A percentile compares a stretch with the other conserved stretches of the same genome.
Conservation (phyloP, 2,329 filamentous ascomycete genomes). For the Ophiobolus disseminans region DNA sequence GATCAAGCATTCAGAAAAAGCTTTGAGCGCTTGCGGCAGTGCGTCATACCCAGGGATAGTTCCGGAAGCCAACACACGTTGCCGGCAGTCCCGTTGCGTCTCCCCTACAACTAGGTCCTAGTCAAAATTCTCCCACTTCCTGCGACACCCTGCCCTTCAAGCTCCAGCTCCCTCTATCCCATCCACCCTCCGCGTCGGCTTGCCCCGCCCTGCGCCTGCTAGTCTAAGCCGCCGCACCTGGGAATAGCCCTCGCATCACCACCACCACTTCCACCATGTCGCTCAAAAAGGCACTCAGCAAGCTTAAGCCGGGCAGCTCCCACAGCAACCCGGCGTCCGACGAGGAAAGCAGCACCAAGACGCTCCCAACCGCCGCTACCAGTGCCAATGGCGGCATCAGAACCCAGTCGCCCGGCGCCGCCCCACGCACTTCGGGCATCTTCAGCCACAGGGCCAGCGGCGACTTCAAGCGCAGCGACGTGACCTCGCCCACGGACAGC, state of each 20-base stretch:
- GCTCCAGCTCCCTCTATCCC: not conserved
- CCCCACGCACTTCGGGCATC: slow-evolving; percentile 38
- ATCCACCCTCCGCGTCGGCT: slow-evolving; percentile 24
- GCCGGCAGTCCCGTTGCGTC: not conserved
- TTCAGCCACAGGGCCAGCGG: slow-evolving; percentile 40
- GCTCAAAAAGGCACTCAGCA: slow-evolving; percentile 56
- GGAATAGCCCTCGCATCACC: slow-evolving; percentile 30
- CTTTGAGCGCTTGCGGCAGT: not conserved
- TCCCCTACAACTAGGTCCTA: too few relatives aligned
- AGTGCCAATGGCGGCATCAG: slow-evolving; percentile 27
- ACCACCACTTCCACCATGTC: slow-evolving; percentile 35
- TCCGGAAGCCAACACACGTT: not conserved
- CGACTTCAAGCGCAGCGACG: slow-evolving; percentile 42
- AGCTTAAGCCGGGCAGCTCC: slow-evolving; percentile 51
- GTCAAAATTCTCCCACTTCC: too few relatives aligned
- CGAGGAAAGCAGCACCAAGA: slow-evolving; percentile 42
- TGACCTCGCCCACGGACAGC: slow-evolving; percentile 38
- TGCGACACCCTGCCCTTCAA: too few relatives aligned
- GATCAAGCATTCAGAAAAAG: not conserved
- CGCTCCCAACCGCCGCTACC: slow-evolving; percentile 35
- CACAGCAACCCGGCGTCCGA: slow-evolving; percentile 43
- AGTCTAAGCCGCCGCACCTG: slow-evolving; percentile 35
- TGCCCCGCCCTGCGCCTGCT: slow-evolving; percentile 37
- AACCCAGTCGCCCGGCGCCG: slow-evolving; percentile 26
- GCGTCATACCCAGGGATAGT: not conserved